A percentile compares a stretch with the other conserved stretches of the same genome.
Evolutionary conservation across 2,329 filamentous ascomycete genomes (phyloP).

Genomic region (Aspergillus neoniger): DNA sequence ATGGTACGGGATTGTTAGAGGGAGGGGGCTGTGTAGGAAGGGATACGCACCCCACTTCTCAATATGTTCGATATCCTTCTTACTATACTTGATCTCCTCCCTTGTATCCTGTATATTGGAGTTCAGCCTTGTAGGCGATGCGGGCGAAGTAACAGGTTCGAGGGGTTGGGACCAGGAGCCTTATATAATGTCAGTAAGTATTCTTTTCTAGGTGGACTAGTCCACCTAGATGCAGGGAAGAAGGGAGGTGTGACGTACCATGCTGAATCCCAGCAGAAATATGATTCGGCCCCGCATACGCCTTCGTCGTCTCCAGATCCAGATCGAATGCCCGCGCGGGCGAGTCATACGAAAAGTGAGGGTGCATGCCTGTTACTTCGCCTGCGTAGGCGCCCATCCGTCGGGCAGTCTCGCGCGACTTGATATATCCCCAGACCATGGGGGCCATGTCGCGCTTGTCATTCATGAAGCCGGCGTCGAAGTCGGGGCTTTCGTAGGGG

Average conservation of each 20-base stretch:
- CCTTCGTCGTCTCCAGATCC: constrained; percentile 73
- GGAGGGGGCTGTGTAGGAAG: neutral
- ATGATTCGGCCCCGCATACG: constrained; percentile 73
- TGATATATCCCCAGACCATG: constrained; percentile 84
- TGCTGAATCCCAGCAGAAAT: constrained; percentile 71
- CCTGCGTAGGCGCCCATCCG: constrained; percentile 77
- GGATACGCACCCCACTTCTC: constrained; percentile 58
- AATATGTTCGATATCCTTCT: constrained; percentile 56
- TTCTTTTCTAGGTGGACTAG: neutral
- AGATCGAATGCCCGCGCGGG: constrained; percentile 70
- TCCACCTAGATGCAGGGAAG: neutral
- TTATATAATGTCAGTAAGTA: constrained; percentile 7
- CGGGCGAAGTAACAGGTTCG: constrained; percentile 55
- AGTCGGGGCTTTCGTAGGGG: constrained; percentile 73
- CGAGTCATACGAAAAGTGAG: constrained; percentile 71
- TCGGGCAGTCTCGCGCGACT: constrained; percentile 75
- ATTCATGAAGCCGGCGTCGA: constrained; percentile 82
- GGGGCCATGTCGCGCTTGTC: constrained; percentile 82
- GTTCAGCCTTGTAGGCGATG: constrained; percentile 56
- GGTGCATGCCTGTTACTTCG: constrained; percentile 68
- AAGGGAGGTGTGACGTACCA: constrained; percentile 44
- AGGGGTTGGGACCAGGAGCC: constrained; percentile 65
- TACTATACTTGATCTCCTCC: constrained; percentile 67
- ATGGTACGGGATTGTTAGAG: neutral
- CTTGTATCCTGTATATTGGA: constrained; percentile 63